Base-by-base conservation (phyloP, 352 stramenopile species). In the Phytopythium helicoides region DNA sequence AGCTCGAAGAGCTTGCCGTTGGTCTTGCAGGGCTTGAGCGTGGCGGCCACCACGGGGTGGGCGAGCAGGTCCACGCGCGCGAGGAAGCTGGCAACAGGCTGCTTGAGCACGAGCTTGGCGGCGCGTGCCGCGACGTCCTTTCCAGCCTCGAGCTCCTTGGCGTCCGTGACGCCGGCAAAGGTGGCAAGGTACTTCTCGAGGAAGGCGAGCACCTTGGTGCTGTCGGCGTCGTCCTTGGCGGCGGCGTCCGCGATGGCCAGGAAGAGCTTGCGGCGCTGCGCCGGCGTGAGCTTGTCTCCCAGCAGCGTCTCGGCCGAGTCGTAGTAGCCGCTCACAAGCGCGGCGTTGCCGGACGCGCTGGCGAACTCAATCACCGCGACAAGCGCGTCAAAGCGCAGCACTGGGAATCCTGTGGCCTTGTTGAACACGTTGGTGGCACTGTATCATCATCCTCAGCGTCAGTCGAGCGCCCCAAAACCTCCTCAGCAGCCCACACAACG, bases 61-160 rank as follows among this genome's bases (percentile, higher is more conserved):
- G 76, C 66, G 15, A 96, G 66, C 46, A 98, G 68, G 51, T 91
- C 86, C 46, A 96, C 73, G 59, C 96, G 87, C n/a, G 88, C 73
- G 26, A 87, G 63, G 62, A 98, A 98, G 54, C 88, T 86, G 41
- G 87, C 76, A 51, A 98, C 73, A 4, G 94, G 92, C 60, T 97
- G 82, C 57, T 92, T 74, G 51, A 97, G 85, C 51, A 94, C 86
- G 50, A 93, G 76, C 53, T 94, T 81, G 21, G 73, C 76, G 6
- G 88, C 89, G 48, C 88, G 91, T 25, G 89, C 64, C 6, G 90
- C 83, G 31, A 90, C 78, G 52, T 83, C 66, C 60, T 92, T 91
- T 48, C 81, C 87, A 8, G 67, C 66, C 22, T 62, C 62, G 10
- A 79, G 59, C 21, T 87, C 71, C 59, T 90, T 76, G 25, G 63